These are phyloP conservation scores for Tricladium varicosporioides DNA, from an alignment of 2,329 filamentous ascomycete genomes.

Conservation along the genomic window DNA sequence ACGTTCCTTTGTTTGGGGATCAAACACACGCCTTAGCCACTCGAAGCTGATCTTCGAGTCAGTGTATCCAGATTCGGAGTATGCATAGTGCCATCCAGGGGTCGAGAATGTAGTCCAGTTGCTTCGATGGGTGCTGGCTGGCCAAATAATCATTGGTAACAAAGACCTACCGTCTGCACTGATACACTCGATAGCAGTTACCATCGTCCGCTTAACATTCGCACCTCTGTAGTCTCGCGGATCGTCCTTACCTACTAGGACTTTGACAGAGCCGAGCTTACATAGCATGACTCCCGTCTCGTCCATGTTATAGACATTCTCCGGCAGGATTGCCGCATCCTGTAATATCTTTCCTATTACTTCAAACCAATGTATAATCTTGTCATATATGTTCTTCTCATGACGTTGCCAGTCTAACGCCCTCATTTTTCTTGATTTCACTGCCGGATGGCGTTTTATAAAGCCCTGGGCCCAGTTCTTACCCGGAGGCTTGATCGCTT, in stretches of 20 bases:
- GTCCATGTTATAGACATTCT: conserved; percentile 3
- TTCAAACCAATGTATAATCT: neutral
- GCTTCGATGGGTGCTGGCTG: conserved; percentile 25
- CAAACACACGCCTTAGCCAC: conserved; percentile 35
- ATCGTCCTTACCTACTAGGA: conserved; percentile 30
- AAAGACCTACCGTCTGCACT: conserved; percentile 24
- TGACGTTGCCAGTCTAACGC: neutral
- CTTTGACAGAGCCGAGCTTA: conserved; percentile 29
- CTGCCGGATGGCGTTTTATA: neutral
- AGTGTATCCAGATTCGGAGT: conserved; percentile 24
- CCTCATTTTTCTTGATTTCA: neutral
- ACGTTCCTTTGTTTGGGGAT: conserved; percentile 31
- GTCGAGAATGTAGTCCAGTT: conserved; percentile 26
- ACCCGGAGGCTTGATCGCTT: no score
- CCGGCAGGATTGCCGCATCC: neutral
- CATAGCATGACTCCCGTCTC: conserved; percentile 32
- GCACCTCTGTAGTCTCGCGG: conserved; percentile 25
- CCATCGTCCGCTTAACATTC: conserved; percentile 23
- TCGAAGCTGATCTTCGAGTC: conserved; percentile 35
- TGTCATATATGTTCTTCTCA: neutral
- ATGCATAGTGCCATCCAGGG: conserved; percentile 29
- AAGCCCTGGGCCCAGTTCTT: no score
- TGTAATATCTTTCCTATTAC: neutral
- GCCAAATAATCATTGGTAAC: conserved; percentile 27
- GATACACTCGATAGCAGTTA: conserved; percentile 5